Percentiles rank a stretch among this genome's conserved stretches.
Evolutionary conservation across 2,329 filamentous ascomycete species (phyloP).

Genomic region (Esteya vermicola): DNA sequence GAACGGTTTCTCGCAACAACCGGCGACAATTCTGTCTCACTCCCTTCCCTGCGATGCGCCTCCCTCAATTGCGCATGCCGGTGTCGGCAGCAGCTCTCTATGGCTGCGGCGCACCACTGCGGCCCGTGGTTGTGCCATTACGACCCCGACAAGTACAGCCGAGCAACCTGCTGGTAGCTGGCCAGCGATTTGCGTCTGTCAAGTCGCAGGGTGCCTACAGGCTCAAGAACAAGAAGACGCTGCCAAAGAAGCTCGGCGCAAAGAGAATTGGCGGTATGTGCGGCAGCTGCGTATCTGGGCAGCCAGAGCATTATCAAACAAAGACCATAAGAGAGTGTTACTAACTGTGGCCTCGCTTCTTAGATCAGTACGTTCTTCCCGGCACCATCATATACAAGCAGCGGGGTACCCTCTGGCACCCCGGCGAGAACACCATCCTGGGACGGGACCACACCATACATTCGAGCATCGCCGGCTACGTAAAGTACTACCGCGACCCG

Average conservation of each 20-base stretch:
- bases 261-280: slow-evolving; percentile 72
- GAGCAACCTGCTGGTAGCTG: slow-evolving; percentile 18
- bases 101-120: slow-evolving; percentile 14
- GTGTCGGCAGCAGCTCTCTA: slow-evolving; percentile 25
- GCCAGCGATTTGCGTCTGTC: slow-evolving; percentile 41
- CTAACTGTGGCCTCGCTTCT: too few relatives aligned
- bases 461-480: slow-evolving; percentile 71
- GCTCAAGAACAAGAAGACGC: slow-evolving; percentile 41
- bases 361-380: slow-evolving; percentile 83
- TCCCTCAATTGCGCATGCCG: slow-evolving; percentile 31
- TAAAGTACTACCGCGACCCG: slow-evolving; percentile 93
- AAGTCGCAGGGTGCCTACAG: slow-evolving; percentile 59
- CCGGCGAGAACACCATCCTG: slow-evolving; percentile 90
- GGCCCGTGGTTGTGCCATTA: neutral
- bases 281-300: too few relatives aligned
- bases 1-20: too few relatives aligned
- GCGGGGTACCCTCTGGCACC: slow-evolving; percentile 84
- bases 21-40: too few relatives aligned
- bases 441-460: slow-evolving; percentile 95
- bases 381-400: slow-evolving; percentile 98
- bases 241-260: slow-evolving; percentile 75
- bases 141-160: neutral
- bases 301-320: too few relatives aligned
- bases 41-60: slow-evolving; percentile 31
- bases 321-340: too few relatives aligned